Percentiles rank a stretch among this genome's conserved stretches.
Conservation (phyloP, 2,329 filamentous ascomycete genomes). For the Hypoxylon sp. region DNA sequence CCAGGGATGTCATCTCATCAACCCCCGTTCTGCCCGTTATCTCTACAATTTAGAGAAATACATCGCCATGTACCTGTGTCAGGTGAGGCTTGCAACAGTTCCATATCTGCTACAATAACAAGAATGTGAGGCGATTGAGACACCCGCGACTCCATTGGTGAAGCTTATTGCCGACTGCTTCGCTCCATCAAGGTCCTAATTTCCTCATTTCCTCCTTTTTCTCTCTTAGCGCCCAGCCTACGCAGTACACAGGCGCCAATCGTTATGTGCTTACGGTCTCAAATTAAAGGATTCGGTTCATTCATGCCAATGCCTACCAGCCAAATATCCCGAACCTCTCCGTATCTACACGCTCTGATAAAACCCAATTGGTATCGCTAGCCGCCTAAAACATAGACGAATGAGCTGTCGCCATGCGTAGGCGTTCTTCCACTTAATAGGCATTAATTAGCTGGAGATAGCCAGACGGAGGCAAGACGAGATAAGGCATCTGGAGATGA, state of each 20-base stretch:
- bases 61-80: not conserved
- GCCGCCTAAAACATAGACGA: slow-evolving; percentile 32
- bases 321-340: slow-evolving; percentile 15
- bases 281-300: slow-evolving; percentile 36
- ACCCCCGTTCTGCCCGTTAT: not conserved
- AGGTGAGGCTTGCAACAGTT: slow-evolving; percentile 11
- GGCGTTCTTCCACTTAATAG: slow-evolving; percentile 20
- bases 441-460: slow-evolving; percentile 20
- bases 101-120: too few relatives aligned
- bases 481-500: slow-evolving; percentile 5
- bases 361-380: slow-evolving; percentile 44
- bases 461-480: not conserved
- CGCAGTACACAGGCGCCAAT: slow-evolving; percentile 17
- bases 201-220: not conserved
- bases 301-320: slow-evolving; percentile 30
- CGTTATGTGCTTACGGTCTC: slow-evolving; percentile 6
- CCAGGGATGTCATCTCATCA: slow-evolving; percentile 8
- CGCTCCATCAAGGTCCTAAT: not conserved
- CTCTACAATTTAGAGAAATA: not conserved
- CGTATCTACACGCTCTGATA: slow-evolving; percentile 14
- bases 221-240: slow-evolving; percentile 17
- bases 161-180: slow-evolving; percentile 15
- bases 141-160: slow-evolving; percentile 16
- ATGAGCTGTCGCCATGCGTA: slow-evolving; percentile 16
- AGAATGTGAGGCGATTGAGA: slow-evolving; percentile 2